Conservation (phyloP, 2,329 filamentous ascomycete genomes). For the Epichloe coenophiala region DNA sequence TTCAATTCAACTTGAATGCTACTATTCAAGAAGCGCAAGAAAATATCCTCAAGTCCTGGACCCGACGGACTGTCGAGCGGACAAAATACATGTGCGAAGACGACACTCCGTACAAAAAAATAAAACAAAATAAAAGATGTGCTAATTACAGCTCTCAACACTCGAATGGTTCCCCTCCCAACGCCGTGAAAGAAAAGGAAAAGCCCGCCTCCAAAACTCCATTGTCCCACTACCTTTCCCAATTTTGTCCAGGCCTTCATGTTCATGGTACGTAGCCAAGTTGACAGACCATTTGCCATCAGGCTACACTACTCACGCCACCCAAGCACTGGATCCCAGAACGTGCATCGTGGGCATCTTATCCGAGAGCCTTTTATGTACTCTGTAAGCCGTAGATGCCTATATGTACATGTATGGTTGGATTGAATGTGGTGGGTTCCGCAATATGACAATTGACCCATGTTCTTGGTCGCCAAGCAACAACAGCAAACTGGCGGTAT, state of each 20-base stretch:
- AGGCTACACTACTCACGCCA: constrained; percentile 1
- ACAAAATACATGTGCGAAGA: too few relatives aligned
- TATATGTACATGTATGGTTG: background rate
- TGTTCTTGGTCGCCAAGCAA: background rate
- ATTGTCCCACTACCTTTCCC: too few relatives aligned
- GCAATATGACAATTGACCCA: background rate
- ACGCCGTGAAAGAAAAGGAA: too few relatives aligned
- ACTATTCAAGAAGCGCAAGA: too few relatives aligned
- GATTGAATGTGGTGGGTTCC: background rate
- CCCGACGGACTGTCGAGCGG: too few relatives aligned
- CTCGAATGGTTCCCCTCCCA: too few relatives aligned
- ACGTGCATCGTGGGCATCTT: background rate
- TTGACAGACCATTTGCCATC: background rate
- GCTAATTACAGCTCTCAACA: too few relatives aligned
- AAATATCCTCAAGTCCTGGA: background rate
- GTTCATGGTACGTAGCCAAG: background rate
- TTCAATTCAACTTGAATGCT: too few relatives aligned
- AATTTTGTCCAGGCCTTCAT: too few relatives aligned
- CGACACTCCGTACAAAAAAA: background rate
- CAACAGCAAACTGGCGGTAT: background rate
- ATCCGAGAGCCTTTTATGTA: background rate
- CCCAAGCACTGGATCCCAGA: background rate
- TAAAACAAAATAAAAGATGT: background rate
- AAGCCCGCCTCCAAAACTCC: too few relatives aligned
- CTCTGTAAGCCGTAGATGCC: background rate